Evolutionary conservation across 2,329 filamentous ascomycete species (phyloP).

Genomic region (Arthrobotrys entomopaga): DNA sequence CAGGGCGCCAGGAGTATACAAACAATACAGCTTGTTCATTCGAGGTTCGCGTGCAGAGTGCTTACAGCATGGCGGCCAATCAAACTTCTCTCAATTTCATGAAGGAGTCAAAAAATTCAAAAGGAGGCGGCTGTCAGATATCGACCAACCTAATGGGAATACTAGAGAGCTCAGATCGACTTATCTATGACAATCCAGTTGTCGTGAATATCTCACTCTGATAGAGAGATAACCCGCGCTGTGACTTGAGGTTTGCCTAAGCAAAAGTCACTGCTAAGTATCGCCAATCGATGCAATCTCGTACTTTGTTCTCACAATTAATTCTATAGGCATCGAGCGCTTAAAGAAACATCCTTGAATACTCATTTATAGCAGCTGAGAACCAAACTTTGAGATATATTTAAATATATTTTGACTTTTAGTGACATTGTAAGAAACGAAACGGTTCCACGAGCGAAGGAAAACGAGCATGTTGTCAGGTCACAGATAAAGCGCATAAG

Average conservation of each 20-base stretch:
- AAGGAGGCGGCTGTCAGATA: conserved; percentile 18
- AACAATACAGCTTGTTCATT: conserved; percentile 14
- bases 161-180: not conserved
- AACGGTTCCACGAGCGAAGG: too few species aligned
- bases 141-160: conserved; percentile 10
- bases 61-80: not conserved
- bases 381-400: too few species aligned
- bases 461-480: too few species aligned
- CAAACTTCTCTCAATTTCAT: too few species aligned
- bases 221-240: not conserved
- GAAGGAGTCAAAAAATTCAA: too few species aligned
- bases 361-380: conserved; percentile 1
- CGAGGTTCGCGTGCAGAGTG: conserved; percentile 8
- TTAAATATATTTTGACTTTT: too few species aligned
- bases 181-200: conserved; percentile 20
- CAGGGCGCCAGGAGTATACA: conserved; percentile 1
- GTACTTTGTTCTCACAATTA: too few species aligned
- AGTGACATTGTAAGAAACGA: too few species aligned
- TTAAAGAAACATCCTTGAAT: conserved; percentile 27
- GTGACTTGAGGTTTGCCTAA: conserved; percentile 3
- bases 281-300: too few species aligned
- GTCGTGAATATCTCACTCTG: not conserved
- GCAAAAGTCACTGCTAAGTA: not conserved
- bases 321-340: conserved; percentile 6
- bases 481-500: conserved; percentile 1